Percentiles rank a stretch among this genome's conserved stretches.
Conservation (phyloP, 371 early-diverging fungal species). For the Batkoa obscura region DNA sequence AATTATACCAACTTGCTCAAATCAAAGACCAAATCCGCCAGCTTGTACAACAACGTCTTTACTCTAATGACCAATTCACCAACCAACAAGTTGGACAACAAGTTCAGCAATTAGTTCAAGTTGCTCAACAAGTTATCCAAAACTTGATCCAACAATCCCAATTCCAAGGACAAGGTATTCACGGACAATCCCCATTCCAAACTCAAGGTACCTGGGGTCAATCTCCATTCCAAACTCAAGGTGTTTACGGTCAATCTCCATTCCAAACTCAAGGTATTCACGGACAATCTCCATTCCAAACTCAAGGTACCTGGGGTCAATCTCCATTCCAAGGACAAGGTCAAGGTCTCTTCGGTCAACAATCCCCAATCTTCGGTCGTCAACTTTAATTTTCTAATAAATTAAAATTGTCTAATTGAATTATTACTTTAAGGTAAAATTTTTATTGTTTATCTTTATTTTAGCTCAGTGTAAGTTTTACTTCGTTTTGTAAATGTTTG, state of each 20-base stretch:
- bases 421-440: too few relatives aligned
- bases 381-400: too few relatives aligned
- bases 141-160: background rate
- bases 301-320: too few relatives aligned
- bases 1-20: background rate
- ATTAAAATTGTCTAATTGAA: too few relatives aligned
- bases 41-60: background rate
- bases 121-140: background rate
- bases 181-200: background rate
- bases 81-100: slow-evolving; percentile 5
- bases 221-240: background rate
- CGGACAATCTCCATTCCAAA: too few relatives aligned
- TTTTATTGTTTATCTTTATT: too few relatives aligned
- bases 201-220: background rate
- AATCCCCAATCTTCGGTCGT: too few relatives aligned
- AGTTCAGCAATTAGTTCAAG: background rate
- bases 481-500: too few relatives aligned
- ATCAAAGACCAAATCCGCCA: slow-evolving; percentile 3
- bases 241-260: background rate
- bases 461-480: too few relatives aligned
- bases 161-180: background rate
- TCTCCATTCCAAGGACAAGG: background rate
- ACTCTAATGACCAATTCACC: background rate
- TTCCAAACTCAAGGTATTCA: too few relatives aligned
- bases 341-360: too few relatives aligned